These are phyloP conservation scores for Echites panduratus DNA, from an alignment of 257 asterid genomes.

Conservation along the genomic window DNA sequence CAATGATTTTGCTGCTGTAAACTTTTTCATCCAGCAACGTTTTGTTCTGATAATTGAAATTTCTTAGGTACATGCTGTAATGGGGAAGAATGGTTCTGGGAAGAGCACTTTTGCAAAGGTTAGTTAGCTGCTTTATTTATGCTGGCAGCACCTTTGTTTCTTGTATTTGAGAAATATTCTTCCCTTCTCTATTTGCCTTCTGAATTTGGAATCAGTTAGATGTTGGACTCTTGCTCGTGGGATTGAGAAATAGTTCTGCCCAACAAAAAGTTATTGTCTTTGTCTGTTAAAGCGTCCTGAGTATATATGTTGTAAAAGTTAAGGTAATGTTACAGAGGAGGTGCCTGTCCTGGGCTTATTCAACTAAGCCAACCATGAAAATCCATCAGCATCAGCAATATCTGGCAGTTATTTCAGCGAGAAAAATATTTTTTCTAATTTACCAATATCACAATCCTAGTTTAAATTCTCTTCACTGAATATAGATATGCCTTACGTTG, in stretches of 20 bases:
- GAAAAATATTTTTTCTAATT: neutral
- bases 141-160: neutral
- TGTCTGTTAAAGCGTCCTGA: neutral
- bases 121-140: slow-evolving; percentile 17
- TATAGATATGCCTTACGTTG: neutral
- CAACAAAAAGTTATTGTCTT: neutral
- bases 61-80: slow-evolving; percentile 76
- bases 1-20: neutral
- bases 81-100: slow-evolving; percentile 99
- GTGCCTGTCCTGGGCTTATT: neutral
- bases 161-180: neutral
- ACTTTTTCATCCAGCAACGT: neutral
- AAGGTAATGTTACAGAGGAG: neutral
- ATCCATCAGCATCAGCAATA: neutral
- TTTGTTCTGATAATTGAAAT: slow-evolving; percentile 17
- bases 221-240: neutral
- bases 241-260: neutral
- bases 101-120: slow-evolving; percentile 99
- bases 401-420: neutral
- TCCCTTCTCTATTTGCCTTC: neutral
- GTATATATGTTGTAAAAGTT: neutral
- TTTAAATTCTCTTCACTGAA: neutral
- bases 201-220: neutral
- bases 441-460: neutral
- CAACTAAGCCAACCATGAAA: neutral